These are phyloP conservation scores for Huiozyma naganishii DNA, from an alignment of 805 yeast species.

Conservation along the genomic window DNA sequence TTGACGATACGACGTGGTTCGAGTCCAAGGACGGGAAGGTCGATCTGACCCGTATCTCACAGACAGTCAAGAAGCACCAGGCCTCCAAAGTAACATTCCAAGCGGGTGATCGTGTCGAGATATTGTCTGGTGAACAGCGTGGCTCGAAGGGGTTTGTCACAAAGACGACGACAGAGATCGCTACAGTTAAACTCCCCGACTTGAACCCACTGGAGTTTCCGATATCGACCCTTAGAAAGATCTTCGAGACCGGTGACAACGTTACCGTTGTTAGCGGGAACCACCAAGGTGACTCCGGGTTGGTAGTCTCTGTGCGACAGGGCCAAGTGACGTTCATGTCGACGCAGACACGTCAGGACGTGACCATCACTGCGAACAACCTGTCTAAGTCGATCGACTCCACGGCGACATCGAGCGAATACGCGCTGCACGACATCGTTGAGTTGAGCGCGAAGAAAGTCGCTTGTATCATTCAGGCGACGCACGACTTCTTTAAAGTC, in stretches of 20 bases:
- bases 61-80: slow-evolving; percentile 60
- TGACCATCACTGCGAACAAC: slow-evolving; percentile 87
- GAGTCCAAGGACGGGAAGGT: slow-evolving; percentile 76
- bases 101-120: slow-evolving; percentile 90
- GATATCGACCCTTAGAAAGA: slow-evolving; percentile 67
- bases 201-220: slow-evolving; percentile 65
- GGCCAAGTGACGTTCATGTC: slow-evolving; percentile 85
- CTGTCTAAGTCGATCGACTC: slow-evolving; percentile 87
- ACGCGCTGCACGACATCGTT: slow-evolving; percentile 81
- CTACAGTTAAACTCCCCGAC: slow-evolving; percentile 37
- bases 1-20: slow-evolving; percentile 81
- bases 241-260: slow-evolving; percentile 86
- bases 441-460: slow-evolving; percentile 77
- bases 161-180: slow-evolving; percentile 50
- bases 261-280: slow-evolving; percentile 87
- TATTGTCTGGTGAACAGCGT: slow-evolving; percentile 86
- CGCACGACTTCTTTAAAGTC: slow-evolving; percentile 73
- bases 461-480: slow-evolving; percentile 84
- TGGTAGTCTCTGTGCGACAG: slow-evolving; percentile 70
- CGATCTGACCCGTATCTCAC: slow-evolving; percentile 78
- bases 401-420: slow-evolving; percentile 62
- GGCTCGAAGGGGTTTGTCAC: slow-evolving; percentile 78
- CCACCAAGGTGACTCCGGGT: slow-evolving; percentile 87
- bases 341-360: slow-evolving; percentile 79
- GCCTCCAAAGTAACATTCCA: slow-evolving; percentile 56